phyloP scores from a whole-genome alignment of 257 asterid species.

The Agastache rugosa region DNA sequence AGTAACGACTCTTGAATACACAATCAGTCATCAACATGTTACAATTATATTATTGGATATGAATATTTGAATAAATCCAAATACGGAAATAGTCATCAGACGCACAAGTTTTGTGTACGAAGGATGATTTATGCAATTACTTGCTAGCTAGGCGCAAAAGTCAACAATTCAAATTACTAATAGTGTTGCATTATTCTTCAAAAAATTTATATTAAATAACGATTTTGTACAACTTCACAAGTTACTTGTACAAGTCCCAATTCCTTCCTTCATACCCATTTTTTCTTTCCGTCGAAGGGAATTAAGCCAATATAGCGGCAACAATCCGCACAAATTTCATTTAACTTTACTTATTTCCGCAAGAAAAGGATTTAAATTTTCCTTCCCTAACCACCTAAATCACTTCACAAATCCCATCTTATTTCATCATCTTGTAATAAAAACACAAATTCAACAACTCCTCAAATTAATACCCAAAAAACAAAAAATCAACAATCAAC shows the following conservation, averaged over 20 bases:
- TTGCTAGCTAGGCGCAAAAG: neutral
- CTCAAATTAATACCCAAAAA: too few relatives aligned
- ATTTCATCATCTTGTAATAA: constrained; percentile 1
- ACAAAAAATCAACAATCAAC: too few relatives aligned
- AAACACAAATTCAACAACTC: too few relatives aligned
- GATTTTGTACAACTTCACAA: neutral
- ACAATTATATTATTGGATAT: too few relatives aligned
- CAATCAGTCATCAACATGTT: too few relatives aligned
- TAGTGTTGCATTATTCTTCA: neutral
- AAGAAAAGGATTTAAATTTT: constrained; percentile 38
- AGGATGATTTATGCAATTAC: too few relatives aligned
- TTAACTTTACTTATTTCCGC: constrained; percentile 40
- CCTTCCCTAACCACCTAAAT: constrained; percentile 24
- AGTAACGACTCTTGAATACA: too few relatives aligned
- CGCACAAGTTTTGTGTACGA: too few relatives aligned
- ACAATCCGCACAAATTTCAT: neutral
- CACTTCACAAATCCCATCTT: constrained; percentile 11
- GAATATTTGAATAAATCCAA: too few relatives aligned
- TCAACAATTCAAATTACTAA: neutral
- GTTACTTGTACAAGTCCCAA: neutral
- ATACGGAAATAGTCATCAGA: too few relatives aligned
- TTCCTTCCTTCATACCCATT: neutral
- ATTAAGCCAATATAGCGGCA: constrained; percentile 25
- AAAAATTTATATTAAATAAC: neutral
- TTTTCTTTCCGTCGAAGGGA: constrained; percentile 33